Evolutionary conservation across 352 stramenopile species (phyloP).

Genomic region (Phytophthora podocarpi): DNA sequence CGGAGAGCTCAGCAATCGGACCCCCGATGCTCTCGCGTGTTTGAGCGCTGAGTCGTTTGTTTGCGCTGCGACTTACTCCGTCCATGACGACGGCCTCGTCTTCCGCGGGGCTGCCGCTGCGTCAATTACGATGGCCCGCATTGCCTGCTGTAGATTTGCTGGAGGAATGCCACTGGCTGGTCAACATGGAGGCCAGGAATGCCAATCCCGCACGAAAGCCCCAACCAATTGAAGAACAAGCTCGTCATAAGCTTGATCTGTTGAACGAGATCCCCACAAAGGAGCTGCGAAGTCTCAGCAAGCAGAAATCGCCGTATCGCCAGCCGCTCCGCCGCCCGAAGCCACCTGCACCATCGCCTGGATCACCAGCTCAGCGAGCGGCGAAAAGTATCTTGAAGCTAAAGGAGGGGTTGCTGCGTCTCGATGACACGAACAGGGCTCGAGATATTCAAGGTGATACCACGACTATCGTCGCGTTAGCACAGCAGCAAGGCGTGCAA

Average conservation of each 20-base stretch:
- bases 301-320: conserved; percentile 48
- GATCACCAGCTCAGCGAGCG: conserved; percentile 56
- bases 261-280: conserved; percentile 7
- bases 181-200: conserved; percentile 25
- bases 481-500: conserved; percentile 1
- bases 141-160: conserved; percentile 45
- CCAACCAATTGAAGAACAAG: conserved; percentile 8
- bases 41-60: conserved; percentile 20
- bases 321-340: conserved; percentile 29
- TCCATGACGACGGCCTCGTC: conserved; percentile 13
- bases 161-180: conserved; percentile 49
- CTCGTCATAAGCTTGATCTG: conserved; percentile 1
- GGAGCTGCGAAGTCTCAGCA: conserved; percentile 11
- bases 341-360: conserved; percentile 8
- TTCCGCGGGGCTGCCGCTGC: conserved; percentile 23
- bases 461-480: not conserved
- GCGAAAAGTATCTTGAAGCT: conserved; percentile 61
- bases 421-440: conserved; percentile 16
- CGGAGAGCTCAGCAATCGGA: not conserved
- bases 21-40: conserved; percentile 14
- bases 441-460: conserved; percentile 9
- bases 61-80: too few species aligned
- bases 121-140: conserved; percentile 40
- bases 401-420: conserved; percentile 43
- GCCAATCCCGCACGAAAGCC: conserved; percentile 10